Evolutionary conservation across 2,329 filamentous ascomycete species (phyloP).

Genomic region (Coniochaeta sp.): DNA sequence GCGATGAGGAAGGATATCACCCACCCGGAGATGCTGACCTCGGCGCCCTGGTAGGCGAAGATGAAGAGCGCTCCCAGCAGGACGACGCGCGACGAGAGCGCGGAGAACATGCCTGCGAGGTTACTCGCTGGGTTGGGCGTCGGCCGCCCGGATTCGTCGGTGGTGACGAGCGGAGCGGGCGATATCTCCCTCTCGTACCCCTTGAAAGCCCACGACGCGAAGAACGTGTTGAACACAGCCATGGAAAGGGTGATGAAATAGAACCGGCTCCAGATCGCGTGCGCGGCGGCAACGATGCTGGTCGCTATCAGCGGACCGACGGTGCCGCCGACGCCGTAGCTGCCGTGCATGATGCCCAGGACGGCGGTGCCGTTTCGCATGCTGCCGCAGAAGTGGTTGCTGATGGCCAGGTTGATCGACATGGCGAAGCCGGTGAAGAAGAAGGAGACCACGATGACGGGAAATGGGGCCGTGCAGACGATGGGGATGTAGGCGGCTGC

Average conservation of each 20-base stretch:
- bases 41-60: constrained; percentile 78
- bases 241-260: constrained; percentile 61
- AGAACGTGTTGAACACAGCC: constrained; percentile 44
- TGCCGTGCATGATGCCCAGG: constrained; percentile 58
- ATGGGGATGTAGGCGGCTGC: constrained; percentile 57
- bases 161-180: background rate
- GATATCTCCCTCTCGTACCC: constrained; percentile 50
- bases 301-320: constrained; percentile 69
- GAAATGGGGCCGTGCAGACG: constrained; percentile 61
- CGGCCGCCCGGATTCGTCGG: constrained; percentile 5
- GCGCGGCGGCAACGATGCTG: constrained; percentile 53
- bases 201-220: constrained; percentile 62
- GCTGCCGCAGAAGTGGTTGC: constrained; percentile 51
- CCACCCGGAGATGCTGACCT: constrained; percentile 81
- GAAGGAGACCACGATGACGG: constrained; percentile 58
- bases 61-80: constrained; percentile 73
- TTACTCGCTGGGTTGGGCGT: constrained; percentile 14
- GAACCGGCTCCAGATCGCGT: constrained; percentile 61
- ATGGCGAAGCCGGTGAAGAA: constrained; percentile 57
- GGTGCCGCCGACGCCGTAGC: constrained; percentile 58
- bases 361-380: constrained; percentile 44
- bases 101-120: constrained; percentile 36
- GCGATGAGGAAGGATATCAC: constrained; percentile 78
- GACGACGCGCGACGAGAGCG: constrained; percentile 49
- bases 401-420: constrained; percentile 47